Evolutionary conservation across 257 asterid species (phyloP).

Genomic region (Solanum dulcamara): DNA sequence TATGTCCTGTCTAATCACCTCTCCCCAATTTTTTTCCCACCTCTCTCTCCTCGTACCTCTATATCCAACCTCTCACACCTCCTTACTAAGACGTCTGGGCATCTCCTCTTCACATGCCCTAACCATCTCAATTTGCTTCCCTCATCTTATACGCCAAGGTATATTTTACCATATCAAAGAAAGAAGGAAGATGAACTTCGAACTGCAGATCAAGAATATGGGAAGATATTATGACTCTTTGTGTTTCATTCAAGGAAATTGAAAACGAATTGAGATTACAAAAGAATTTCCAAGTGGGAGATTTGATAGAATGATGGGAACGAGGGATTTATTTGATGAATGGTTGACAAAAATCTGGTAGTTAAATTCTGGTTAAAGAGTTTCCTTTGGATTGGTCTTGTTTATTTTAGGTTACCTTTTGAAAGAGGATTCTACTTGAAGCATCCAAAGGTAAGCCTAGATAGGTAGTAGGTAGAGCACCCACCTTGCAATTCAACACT

Average conservation of each 20-base stretch:
- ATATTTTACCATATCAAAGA: background rate
- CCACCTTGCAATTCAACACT: background rate
- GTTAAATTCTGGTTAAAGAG: background rate
- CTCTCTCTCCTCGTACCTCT: no score
- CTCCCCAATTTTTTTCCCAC: no score
- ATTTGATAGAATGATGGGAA: background rate
- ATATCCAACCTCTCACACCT: no score
- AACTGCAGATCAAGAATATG: background rate
- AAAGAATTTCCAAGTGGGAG: background rate
- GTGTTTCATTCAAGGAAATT: background rate
- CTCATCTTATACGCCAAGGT: no score
- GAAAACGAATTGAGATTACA: background rate
- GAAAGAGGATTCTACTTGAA: background rate
- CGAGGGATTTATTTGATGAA: background rate
- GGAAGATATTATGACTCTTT: background rate
- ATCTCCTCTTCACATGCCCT: no score
- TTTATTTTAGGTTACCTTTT: background rate
- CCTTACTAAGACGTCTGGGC: no score
- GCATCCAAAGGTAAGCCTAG: background rate
- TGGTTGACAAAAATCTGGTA: background rate
- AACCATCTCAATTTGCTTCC: no score
- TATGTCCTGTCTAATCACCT: no score
- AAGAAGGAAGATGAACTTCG: background rate
- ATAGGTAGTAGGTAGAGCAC: background rate
- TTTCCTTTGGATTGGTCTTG: background rate